phyloP scores from a whole-genome alignment of 495 filamentous ascomycete genomes.

The Xylaria sp. region DNA sequence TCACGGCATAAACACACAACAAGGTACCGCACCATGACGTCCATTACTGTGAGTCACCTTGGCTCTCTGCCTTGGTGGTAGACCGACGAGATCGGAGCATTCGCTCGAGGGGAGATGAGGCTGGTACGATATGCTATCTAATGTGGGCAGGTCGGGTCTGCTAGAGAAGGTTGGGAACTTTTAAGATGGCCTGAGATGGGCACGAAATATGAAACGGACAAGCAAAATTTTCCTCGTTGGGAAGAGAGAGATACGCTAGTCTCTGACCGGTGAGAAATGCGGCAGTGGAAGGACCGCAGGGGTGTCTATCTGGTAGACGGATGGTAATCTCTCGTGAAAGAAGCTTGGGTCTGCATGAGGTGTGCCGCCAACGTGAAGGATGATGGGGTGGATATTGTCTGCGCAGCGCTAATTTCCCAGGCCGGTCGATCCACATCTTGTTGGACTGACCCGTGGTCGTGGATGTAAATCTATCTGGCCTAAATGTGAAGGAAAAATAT shows the following conservation, averaged over 20 bases:
- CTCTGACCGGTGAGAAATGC: conserved; percentile 18
- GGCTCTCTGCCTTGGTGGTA: background rate
- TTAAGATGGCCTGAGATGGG: conserved; percentile 1
- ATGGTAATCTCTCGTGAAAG: conserved; percentile 16
- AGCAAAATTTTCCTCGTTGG: conserved; percentile 16
- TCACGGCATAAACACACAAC: conserved; percentile 28
- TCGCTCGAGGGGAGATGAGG: conserved; percentile 8
- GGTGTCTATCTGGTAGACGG: conserved; percentile 14
- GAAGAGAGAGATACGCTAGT: conserved; percentile 3
- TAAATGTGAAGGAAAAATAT: conserved; percentile 18
- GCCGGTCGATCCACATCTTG: conserved; percentile 28
- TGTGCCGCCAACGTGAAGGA: conserved; percentile 23
- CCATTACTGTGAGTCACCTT: conserved; percentile 30
- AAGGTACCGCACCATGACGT: conserved; percentile 24
- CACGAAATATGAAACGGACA: conserved; percentile 13
- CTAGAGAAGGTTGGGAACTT: background rate
- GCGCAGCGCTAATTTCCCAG: conserved; percentile 27
- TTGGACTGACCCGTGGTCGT: conserved; percentile 31
- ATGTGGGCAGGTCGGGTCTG: no score
- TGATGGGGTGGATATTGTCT: conserved; percentile 24
- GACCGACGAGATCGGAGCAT: conserved; percentile 24
- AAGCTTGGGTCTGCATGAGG: conserved; percentile 22
- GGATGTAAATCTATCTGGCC: conserved; percentile 20
- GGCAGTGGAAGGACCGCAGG: conserved; percentile 5
- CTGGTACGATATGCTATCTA: no score